Evolutionary conservation across 108 stramenopile genomes (phyloP), one percentile per base, ranked within the genome.

Genomic region (Licmophora abbreviata): DNA sequence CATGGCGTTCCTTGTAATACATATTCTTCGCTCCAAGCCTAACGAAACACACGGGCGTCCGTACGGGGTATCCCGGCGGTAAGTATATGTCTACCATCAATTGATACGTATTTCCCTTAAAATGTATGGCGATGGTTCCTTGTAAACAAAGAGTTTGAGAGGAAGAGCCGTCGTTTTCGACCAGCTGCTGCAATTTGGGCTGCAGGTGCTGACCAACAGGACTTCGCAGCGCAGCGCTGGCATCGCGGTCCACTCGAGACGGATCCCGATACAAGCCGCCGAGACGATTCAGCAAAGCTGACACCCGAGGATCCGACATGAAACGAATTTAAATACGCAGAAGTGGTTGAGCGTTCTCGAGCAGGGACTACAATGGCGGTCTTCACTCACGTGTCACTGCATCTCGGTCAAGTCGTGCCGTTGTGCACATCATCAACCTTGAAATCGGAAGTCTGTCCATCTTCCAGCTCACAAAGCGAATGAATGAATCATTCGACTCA

Each of bases 51-150:
- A 76, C 64, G 17, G 97, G 97, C 1, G 94, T 83, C 6, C 73
- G 61, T 12, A 49, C 44, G 12, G 95, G 95, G 72, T 94, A 98
- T 6, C 65, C 68, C 28, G 84, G 64, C 6, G 94, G 85, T 18
- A 98, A 40, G 53, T 84, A 96, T 8, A 97, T 59, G 51, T 98
- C 95, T 10, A 98, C 88, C 29, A 96, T 83, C 3, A 95, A 60
- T 48, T 96, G 91, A 65, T 98, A 98, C 14, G 74, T 78, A 6
- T 58, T 52, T 3, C 90, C 94, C 3, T 84, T 51, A 69, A 78
- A 97, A 1, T 63, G 64, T 47, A 95, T 98, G 30, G 89, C 78
- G 2, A 98, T 68, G 8, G 97, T 98, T 23, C 97, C 97, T 38
- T 65, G 66, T 23, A 98, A 66, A 0, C 75, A 45, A 0, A 94